Evolutionary conservation across 768 basidiomycete species (phyloP).

Genomic region (Lentinula detonsa): DNA sequence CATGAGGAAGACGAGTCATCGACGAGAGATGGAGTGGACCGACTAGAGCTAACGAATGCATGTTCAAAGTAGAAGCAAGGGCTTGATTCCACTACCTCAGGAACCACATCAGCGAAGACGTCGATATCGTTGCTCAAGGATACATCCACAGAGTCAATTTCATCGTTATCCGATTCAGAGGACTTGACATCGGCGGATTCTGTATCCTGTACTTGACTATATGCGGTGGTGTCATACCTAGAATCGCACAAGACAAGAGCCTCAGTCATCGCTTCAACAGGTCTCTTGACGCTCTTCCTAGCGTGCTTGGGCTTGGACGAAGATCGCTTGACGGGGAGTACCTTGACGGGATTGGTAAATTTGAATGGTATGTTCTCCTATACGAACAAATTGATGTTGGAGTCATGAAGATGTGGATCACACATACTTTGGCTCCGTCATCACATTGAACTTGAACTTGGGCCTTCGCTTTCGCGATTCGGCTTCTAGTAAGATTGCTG

Average conservation of each 20-base stretch:
- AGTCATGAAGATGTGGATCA: not conserved
- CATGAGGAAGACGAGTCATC: not conserved
- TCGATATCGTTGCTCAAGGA: not conserved
- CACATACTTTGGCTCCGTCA: not conserved
- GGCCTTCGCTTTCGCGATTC: constrained; percentile 5
- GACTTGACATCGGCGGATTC: not conserved
- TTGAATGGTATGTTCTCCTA: not conserved
- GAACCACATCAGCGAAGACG: not conserved
- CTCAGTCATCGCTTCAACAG: not conserved
- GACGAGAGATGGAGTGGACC: not conserved
- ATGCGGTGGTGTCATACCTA: not conserved
- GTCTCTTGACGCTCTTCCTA: not conserved
- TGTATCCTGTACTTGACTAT: not conserved
- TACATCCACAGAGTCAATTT: not conserved
- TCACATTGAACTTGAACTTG: not conserved
- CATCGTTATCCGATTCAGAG: not conserved
- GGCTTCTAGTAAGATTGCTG: constrained; percentile 7
- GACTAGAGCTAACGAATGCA: not conserved
- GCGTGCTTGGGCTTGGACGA: not conserved
- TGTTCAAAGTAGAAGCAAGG: not conserved
- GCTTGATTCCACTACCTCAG: not conserved
- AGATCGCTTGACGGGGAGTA: not conserved
- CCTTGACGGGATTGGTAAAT: not conserved
- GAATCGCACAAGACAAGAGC: not conserved
- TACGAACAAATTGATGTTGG: not conserved